Percentiles rank a stretch among this genome's conserved stretches.
phyloP scores from a whole-genome alignment of 495 filamentous ascomycete species.

The Alectoria sarmentosa region DNA sequence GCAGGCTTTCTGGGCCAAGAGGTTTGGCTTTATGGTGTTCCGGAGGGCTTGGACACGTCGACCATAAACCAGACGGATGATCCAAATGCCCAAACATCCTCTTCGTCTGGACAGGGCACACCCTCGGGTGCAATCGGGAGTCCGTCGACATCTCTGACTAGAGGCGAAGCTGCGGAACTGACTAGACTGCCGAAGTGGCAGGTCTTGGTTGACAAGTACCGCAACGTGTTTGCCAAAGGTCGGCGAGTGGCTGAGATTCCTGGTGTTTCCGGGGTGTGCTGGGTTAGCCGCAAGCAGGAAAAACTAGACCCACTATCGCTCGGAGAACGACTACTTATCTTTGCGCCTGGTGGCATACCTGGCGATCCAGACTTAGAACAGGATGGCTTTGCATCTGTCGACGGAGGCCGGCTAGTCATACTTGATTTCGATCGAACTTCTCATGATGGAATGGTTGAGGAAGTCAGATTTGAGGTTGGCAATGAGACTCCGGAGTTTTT shows the following conservation, averaged over 20 bases:
- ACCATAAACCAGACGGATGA: conserved; percentile 22
- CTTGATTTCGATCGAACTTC: conserved; percentile 65
- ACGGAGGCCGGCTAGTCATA: conserved; percentile 70
- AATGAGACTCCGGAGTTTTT: conserved; percentile 59
- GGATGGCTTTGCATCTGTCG: conserved; percentile 68
- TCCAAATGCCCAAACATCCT: conserved; percentile 16
- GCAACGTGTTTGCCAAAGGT: conserved; percentile 57
- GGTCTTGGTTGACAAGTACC: conserved; percentile 55
- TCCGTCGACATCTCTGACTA: conserved; percentile 23
- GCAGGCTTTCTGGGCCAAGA: conserved; percentile 67
- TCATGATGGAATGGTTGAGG: conserved; percentile 45
- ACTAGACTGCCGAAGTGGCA: conserved; percentile 57
- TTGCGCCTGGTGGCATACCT: conserved; percentile 63
- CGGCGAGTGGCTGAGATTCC: conserved; percentile 48
- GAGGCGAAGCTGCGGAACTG: conserved; percentile 25
- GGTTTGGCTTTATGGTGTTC: conserved; percentile 76
- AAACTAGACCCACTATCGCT: conserved; percentile 29
- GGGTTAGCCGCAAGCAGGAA: conserved; percentile 46
- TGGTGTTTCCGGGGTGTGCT: conserved; percentile 53
- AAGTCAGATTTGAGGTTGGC: conserved; percentile 69
- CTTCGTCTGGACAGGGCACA: conserved; percentile 22
- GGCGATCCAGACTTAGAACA: conserved; percentile 55
- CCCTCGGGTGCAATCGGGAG: conserved; percentile 12
- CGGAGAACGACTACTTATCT: conserved; percentile 60
- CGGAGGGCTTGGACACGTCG: conserved; percentile 59